Conservation (phyloP, 768 basidiomycete species). For the Xanthoconium stramineum region DNA sequence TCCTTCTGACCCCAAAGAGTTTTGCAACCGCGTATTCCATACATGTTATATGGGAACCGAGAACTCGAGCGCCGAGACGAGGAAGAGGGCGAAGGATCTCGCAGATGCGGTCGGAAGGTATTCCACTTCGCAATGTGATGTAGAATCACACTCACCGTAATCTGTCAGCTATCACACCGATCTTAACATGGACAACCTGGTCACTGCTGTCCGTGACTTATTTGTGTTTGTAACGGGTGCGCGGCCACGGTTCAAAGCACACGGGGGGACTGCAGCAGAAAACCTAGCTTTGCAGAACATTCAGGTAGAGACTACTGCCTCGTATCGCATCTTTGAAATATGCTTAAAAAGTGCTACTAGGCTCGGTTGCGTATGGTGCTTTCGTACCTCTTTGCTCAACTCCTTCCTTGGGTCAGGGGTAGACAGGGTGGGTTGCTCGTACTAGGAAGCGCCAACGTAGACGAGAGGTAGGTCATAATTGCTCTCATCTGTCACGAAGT, state of each 20-base stretch:
- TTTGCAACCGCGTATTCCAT: conserved; percentile 85
- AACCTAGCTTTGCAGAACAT: conserved; percentile 98
- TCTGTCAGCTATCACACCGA: conserved; percentile 81
- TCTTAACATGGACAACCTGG: conserved; percentile 92
- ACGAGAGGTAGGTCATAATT: conserved; percentile 71
- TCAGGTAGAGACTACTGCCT: conserved; percentile 47
- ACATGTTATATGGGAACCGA: conserved; percentile 99
- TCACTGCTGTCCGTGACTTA: conserved; percentile 77
- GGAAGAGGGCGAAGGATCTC: conserved; percentile 81
- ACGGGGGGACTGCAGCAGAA: conserved; percentile 85
- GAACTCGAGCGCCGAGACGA: conserved; percentile 87
- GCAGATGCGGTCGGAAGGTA: conserved; percentile 89
- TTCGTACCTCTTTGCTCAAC: conserved; percentile 91
- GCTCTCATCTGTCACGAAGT: background rate
- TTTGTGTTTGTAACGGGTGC: conserved; percentile 79
- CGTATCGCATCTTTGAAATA: background rate
- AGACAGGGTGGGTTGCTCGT: conserved; percentile 84
- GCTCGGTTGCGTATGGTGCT: conserved; percentile 94
- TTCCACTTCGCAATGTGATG: conserved; percentile 3
- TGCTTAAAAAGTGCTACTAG: conserved; percentile 35
- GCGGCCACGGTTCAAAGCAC: conserved; percentile 73
- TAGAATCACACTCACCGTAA: background rate
- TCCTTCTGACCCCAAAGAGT: conserved; percentile 85
- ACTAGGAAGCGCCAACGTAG: conserved; percentile 97
- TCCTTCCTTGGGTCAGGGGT: conserved; percentile 89